A percentile compares a stretch with the other conserved stretches of the same genome.
Conservation (phyloP, 2,329 filamentous ascomycete species). For the Aschersonia sp. region DNA sequence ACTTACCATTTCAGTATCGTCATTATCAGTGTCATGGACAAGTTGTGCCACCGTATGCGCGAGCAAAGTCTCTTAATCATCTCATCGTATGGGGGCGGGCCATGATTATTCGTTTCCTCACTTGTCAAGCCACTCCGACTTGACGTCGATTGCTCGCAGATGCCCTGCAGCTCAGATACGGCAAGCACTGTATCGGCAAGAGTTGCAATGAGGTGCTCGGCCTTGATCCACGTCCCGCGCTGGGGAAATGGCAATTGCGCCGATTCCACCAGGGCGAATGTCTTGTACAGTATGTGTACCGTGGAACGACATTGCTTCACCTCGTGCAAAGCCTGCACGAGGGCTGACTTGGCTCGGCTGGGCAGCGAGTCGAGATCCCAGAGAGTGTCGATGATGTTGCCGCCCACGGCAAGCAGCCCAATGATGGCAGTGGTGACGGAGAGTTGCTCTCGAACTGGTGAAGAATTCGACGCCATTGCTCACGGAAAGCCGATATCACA, state of each 20-base stretch:
- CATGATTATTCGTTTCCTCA: slow-evolving; percentile 1
- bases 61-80: slow-evolving; percentile 15
- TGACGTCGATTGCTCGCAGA: slow-evolving; percentile 10
- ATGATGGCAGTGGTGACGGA: slow-evolving; percentile 21
- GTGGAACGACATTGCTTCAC: slow-evolving; percentile 23
- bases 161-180: slow-evolving; percentile 16
- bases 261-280: slow-evolving; percentile 17
- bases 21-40: slow-evolving; percentile 25
- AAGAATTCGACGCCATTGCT: slow-evolving; percentile 1
- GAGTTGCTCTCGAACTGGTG: slow-evolving; percentile 11
- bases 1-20: slow-evolving; percentile 23
- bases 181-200: slow-evolving; percentile 21
- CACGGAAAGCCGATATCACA: neutral
- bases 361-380: slow-evolving; percentile 18
- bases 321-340: slow-evolving; percentile 18
- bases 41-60: slow-evolving; percentile 20
- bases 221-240: slow-evolving; percentile 19
- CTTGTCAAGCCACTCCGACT: slow-evolving; percentile 1
- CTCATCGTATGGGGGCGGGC: slow-evolving; percentile 10
- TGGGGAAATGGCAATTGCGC: slow-evolving; percentile 18
- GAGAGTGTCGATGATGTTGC: slow-evolving; percentile 18
- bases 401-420: slow-evolving; percentile 20
- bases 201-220: slow-evolving; percentile 19
- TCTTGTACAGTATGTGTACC: slow-evolving; percentile 20
- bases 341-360: slow-evolving; percentile 9